Conservation (phyloP, 2,329 filamentous ascomycete genomes). For the Aspergillus awamori region DNA sequence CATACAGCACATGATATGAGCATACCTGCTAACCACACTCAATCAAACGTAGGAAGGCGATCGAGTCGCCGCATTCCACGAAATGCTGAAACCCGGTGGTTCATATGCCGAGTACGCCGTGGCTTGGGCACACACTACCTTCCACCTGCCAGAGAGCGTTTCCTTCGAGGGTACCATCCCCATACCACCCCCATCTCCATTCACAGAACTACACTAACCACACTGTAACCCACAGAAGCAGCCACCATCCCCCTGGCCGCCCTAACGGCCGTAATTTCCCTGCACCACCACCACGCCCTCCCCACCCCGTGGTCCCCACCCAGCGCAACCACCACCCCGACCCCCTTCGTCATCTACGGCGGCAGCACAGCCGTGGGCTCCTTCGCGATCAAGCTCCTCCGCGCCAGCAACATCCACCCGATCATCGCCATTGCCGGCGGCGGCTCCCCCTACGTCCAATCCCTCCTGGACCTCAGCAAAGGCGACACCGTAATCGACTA, state of each 20-base stretch:
- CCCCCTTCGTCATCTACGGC: conserved; percentile 53
- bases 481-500: conserved; percentile 65
- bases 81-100: conserved; percentile 55
- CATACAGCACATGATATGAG: no score
- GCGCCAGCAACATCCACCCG: conserved; percentile 60
- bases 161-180: conserved; percentile 54
- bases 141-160: conserved; percentile 54
- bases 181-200: background rate
- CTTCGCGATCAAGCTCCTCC: conserved; percentile 61
- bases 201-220: background rate
- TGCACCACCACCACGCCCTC: conserved; percentile 53
- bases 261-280: conserved; percentile 56
- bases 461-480: conserved; percentile 55
- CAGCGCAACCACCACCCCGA: conserved; percentile 23
- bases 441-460: conserved; percentile 54
- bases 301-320: conserved; percentile 54
- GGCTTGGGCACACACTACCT: conserved; percentile 56
- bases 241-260: conserved; percentile 60
- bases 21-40: background rate
- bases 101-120: conserved; percentile 62
- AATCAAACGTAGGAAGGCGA: conserved; percentile 47
- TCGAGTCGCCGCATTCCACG: conserved; percentile 53
- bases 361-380: conserved; percentile 59
- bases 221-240: conserved; percentile 46
- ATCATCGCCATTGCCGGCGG: conserved; percentile 63